Base-by-base conservation (phyloP, 2,329 filamentous ascomycete genomes). In the Colletotrichum spinosum region DNA sequence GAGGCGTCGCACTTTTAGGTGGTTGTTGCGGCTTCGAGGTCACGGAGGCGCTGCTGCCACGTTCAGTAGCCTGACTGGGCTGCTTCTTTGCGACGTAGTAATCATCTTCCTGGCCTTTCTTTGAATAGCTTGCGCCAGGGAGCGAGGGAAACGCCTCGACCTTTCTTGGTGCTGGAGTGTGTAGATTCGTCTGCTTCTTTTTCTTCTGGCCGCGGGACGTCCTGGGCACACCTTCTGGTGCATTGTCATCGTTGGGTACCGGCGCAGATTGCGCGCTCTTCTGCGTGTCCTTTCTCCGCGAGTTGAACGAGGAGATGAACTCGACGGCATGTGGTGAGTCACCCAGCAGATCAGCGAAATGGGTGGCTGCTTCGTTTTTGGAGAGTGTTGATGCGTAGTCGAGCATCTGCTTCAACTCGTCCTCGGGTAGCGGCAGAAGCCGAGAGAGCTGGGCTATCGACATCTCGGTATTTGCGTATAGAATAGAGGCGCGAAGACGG, bases 321-420 rank as follows among this genome's bases (percentile, higher is more conserved):
- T 94, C 90, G 67, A 94, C 80, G 45, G 83, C 86, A 71, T 91
- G 89, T 2, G 94, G 88, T 7, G 92, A 94, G 76, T 97, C 93
- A 54, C 95, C 96, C 0, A 99, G 86, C 57, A 99, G 83, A 73
- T 96, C 93, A 76, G 90, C 91, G 67, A 99, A 90, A 77, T 98
- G 93, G 46, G 94, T 90, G 55, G 89, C 93, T 12, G 93, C 92
- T 69, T 91, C 92, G 55, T 88, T 80, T 73, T 91, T 94, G 17
- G 93, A 89, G 8, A 98, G 84, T 0, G 89, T 91, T 41, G 88
- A 83, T 2, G 92, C 89, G 76, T 97, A 97, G 52, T 92, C 88
- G 69, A 98, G 84, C 48, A 97, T 86, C 74, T 98, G 93, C 73
- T 89, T 88, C 38, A 98, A 83, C 45, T 95, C 94, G 11, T 92